A percentile compares a stretch with the other conserved stretches of the same genome.
phyloP scores from a whole-genome alignment of 352 stramenopile species.

The Globisporangium sylvaticum region DNA sequence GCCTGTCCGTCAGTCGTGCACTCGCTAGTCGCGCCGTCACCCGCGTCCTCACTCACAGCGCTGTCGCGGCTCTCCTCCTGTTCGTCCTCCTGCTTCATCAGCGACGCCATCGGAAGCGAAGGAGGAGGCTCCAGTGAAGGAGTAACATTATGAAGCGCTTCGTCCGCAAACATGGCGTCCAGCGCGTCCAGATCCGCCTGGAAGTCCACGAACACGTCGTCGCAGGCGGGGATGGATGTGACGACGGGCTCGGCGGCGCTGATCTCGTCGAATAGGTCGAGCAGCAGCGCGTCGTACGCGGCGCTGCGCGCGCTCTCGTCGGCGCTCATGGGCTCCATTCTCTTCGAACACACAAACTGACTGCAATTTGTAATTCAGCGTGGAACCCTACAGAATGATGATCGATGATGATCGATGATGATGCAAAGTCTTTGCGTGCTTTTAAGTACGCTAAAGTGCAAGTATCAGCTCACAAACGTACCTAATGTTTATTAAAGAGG shows the following conservation, averaged over 20 bases:
- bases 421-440: too few relatives aligned
- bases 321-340: neutral
- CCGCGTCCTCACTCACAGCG: neutral
- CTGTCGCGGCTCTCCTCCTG: neutral
- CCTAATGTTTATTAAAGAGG: too few relatives aligned
- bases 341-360: neutral
- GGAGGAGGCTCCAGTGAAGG: too few relatives aligned
- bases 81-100: neutral
- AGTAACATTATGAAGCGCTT: too few relatives aligned
- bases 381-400: too few relatives aligned
- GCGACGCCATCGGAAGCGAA: neutral
- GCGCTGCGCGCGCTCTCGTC: slow-evolving; percentile 2
- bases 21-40: neutral
- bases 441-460: too few relatives aligned
- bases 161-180: neutral
- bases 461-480: too few relatives aligned
- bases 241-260: neutral
- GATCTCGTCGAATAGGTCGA: slow-evolving; percentile 2
- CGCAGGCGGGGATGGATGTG: neutral
- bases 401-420: too few relatives aligned
- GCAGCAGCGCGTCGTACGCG: slow-evolving; percentile 7
- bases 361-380: too few relatives aligned
- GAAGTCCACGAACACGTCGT: slow-evolving; percentile 1
- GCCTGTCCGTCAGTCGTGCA: neutral
- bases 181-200: slow-evolving; percentile 12